Evolutionary conservation across 345 rosid species (phyloP), one percentile per base, ranked within the genome.

Genomic region (Rubroshorea leprosula): DNA sequence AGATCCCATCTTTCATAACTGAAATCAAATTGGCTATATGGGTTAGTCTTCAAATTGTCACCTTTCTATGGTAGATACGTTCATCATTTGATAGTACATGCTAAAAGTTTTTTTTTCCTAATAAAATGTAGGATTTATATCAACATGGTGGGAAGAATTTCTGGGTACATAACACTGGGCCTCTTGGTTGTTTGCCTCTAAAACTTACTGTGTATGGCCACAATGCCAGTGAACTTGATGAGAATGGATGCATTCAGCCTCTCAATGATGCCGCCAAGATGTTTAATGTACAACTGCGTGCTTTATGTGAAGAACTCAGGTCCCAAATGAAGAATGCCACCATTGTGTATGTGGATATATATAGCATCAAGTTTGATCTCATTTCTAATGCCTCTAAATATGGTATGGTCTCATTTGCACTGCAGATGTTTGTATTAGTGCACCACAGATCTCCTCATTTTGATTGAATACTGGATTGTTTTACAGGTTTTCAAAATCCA

Each of bases 81-180:
- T 41, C 16, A 31, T 4, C 9, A 29, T 9, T 29, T 29, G 35
- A 29, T 29, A 9, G 9, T 4, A 29, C n/a, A n/a, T n/a, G n/a
- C n/a, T n/a, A n/a, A n/a, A n/a, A n/a, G n/a, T n/a, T n/a, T n/a
- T n/a, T n/a, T n/a, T n/a, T n/a, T n/a, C n/a, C n/a, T 29, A 4
- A 29, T 4, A 29, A 29, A 4, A 29, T 48, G 22, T 22, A 83
- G 95, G 64, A 49, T 17, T 64, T 82, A 44, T 65, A 80, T 69
- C 23, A 61, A 21, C 60, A 61, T 19, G 90, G 95, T 48, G 90
- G 88, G 56, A 83, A 65, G 44, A 87, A 84, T 15, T 82, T 87
- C 58, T 84, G 88, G 84, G 63, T 87, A 45, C 88, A 87, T 43
- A 82, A 75, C 43, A 80, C 83, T 0, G 90, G 95, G 15, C 95